phyloP scores from a whole-genome alignment of 305 asterid genomes.

The Solanum hybrid region DNA sequence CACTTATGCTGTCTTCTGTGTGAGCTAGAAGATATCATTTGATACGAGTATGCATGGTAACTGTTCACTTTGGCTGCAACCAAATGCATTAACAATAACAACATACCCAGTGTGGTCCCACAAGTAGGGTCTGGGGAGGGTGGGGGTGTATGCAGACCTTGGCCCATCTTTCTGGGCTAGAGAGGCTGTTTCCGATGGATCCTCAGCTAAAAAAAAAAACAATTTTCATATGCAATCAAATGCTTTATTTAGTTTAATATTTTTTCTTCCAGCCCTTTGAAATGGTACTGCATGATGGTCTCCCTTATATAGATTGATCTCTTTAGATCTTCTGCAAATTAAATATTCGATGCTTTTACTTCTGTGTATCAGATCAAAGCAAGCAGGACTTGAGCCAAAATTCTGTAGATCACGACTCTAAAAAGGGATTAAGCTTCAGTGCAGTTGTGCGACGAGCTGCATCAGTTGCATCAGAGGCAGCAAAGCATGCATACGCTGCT shows the following conservation, averaged over 20 bases:
- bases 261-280: not conserved
- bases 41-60: not conserved
- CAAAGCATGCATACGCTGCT: conserved; percentile 95
- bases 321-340: not conserved
- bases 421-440: conserved; percentile 52
- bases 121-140: not conserved
- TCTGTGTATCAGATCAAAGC: conserved; percentile 60
- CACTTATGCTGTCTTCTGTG: not conserved
- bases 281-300: not conserved
- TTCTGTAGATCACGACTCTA: conserved; percentile 25
- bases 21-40: not conserved
- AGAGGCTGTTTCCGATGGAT: not conserved
- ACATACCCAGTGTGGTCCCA: not conserved
- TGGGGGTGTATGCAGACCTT: not conserved
- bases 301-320: not conserved
- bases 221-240: not conserved
- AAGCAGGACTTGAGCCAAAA: conserved; percentile 51
- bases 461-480: conserved; percentile 84
- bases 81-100: not conserved
- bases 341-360: not conserved
- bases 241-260: not conserved
- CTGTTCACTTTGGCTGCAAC: not conserved
- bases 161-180: not conserved
- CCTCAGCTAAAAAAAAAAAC: not conserved
- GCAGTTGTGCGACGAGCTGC: conserved; percentile 79